Evolutionary conservation across 73 alveolate genomes (phyloP).

Genomic region (Blepharisma japonicum): DNA sequence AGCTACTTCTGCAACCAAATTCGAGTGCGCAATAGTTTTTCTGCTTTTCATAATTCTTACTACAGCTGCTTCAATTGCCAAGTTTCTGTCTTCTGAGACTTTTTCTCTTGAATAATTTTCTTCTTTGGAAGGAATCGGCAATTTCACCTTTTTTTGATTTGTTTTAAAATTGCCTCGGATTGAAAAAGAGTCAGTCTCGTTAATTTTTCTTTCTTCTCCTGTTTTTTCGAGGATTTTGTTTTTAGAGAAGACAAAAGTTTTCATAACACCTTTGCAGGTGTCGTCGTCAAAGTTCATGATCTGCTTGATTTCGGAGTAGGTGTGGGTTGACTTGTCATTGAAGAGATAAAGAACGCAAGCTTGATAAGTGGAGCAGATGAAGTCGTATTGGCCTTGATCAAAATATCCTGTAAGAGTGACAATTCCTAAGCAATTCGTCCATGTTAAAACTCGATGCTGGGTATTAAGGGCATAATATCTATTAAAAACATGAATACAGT

Average conservation of each 20-base stretch:
- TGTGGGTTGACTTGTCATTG: slow-evolving; percentile 31
- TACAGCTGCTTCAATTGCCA: slow-evolving; percentile 83
- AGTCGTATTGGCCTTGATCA: slow-evolving; percentile 38
- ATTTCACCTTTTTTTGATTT: slow-evolving; percentile 28
- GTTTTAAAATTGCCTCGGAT: slow-evolving; percentile 41
- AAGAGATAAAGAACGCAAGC: slow-evolving; percentile 45
- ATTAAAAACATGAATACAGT: slow-evolving; percentile 41
- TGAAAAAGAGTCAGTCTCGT: slow-evolving; percentile 35
- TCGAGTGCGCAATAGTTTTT: slow-evolving; percentile 52
- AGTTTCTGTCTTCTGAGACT: slow-evolving; percentile 71
- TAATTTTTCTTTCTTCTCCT: slow-evolving; percentile 24
- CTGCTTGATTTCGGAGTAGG: slow-evolving; percentile 29
- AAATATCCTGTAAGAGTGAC: slow-evolving; percentile 27
- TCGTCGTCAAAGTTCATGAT: slow-evolving; percentile 49
- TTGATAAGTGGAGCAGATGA: slow-evolving; percentile 48
- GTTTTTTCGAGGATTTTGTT: slow-evolving; percentile 36
- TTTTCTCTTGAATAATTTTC: slow-evolving; percentile 71
- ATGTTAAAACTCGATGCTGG: slow-evolving; percentile 41
- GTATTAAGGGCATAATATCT: slow-evolving; percentile 31
- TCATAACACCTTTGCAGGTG: slow-evolving; percentile 20
- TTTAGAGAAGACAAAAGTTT: slow-evolving; percentile 30
- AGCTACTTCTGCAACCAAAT: slow-evolving; percentile 53
- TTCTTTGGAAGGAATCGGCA: slow-evolving; percentile 55
- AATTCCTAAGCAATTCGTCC: slow-evolving; percentile 52
- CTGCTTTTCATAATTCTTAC: slow-evolving; percentile 78